Evolutionary conservation across 2,329 filamentous ascomycete species (phyloP), one percentile per base, ranked within the genome.

Genomic region (Cladosporium sp.): DNA sequence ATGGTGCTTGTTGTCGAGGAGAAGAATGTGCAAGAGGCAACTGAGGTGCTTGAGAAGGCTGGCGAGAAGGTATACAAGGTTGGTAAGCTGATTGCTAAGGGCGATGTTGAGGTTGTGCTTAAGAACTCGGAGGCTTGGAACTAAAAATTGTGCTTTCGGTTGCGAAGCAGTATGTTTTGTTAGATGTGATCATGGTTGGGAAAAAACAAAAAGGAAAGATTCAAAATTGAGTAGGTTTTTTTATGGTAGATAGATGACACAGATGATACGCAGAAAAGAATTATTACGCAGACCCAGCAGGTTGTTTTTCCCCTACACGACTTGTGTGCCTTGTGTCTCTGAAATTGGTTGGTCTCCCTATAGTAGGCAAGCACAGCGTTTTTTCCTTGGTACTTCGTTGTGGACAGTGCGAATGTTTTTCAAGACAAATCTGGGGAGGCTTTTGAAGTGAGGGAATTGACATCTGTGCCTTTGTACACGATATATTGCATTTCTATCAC

Each of bases 1-100:
- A 98, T 99, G 93, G 91, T 97, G 6, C 83, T 93, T 32, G 92
- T 93, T 5, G 92, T 97, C 2, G 86, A 85, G 30, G 81, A 85
- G 64, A 84, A 81, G 36, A 85, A 90, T 70, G 91, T 84, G 1
- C 83, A 86, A 6, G 81, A 83, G 43, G 88, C 91, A 1, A 82
- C 82, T 23, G 78, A 82, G 61, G 80, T 86, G 53, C 81, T 97
- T 25, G 83, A 88, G 73, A 82, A 81, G 28, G 83, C 86, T 54
- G 91, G 91, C 18, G 93, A 97, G 83, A 89, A 82, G 66, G 92
- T 96, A 3, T 92, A 86, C 75, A 84, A 81, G 28, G 88, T 98
- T 67, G 95, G 94, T 18, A 85, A 82, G 73, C 82, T 99, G 68
- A 84, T 89, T 48, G 78, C 83, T 68, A 85, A 88, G 71, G 73